Base-by-base conservation (phyloP, 2,329 filamentous ascomycete genomes). In the Claviceps arundinis region DNA sequence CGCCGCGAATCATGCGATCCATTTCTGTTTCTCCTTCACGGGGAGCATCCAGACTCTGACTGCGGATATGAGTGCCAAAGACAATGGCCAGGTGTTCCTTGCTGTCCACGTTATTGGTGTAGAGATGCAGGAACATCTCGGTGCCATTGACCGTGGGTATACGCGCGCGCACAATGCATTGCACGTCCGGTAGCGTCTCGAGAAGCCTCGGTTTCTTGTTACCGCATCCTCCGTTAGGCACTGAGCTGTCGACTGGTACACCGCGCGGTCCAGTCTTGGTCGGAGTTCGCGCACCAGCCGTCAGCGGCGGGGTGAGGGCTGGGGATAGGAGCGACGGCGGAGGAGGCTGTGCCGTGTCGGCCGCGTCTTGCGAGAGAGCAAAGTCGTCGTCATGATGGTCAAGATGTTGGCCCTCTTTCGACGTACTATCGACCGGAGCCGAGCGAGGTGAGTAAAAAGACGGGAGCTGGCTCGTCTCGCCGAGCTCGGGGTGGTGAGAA, bases 11-110 rank as follows among this genome's bases (percentile, higher is more conserved):
- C 85, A 98, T 94, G 56, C 93, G 82, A 64, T 93, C 87, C 73
- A 87, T 80, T 67, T 94, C 87, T 1, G 87, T 90, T 71, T 94
- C 88, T 8, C 86, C 87, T 17, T 83, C 79, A 26, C 84, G 72
- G 44, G 79, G 77, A 14, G 81, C 81, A 65, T 93, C 86, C 8
- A 94, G 73, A 50, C 78, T 81, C 68, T 76, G 66, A 72, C 82
- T 81, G 65, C 93, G 79, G 58, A 97, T 96, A 47, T 83, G 76
- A 54, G 84, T 83, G 2, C 93, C 93, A 67, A 98, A 98, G 0
- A 98, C 93, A 63, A 98, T 97, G 17, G 93, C 93, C 50, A 98
- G 72, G 65, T 98, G 93, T 64, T 98, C 93, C 69, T 98, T 98
- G 58, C 84, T 87, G 67, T 98, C 93, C 6, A 88, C 81, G 60